These are phyloP conservation scores for Clonostachys rosea DNA, from an alignment of 2,329 filamentous ascomycete genomes.

Conservation along the genomic window DNA sequence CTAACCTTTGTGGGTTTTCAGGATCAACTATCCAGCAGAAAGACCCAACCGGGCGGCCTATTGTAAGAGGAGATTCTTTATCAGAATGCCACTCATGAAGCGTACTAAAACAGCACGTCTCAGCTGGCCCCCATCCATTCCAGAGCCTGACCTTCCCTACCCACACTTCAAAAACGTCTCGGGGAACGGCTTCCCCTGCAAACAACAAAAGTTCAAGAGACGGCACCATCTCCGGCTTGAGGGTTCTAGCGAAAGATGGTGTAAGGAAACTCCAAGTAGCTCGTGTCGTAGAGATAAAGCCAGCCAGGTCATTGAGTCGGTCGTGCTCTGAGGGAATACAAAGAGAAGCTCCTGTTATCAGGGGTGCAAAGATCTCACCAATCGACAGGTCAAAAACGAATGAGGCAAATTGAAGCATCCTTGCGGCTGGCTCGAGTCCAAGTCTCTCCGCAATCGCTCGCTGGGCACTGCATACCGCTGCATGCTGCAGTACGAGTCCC, in stretches of 20 bases:
- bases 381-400: conserved; percentile 3
- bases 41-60: conserved; percentile 5
- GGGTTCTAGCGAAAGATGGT: neutral
- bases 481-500: conserved; percentile 6
- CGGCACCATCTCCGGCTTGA: neutral
- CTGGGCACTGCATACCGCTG: conserved; percentile 5
- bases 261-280: neutral
- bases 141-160: conserved; percentile 1
- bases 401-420: conserved; percentile 4
- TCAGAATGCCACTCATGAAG: conserved; percentile 1
- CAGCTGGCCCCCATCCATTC: conserved; percentile 5
- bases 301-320: neutral
- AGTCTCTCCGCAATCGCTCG: conserved; percentile 9
- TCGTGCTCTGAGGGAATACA: neutral
- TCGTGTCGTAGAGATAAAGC: neutral
- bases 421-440: conserved; percentile 7
- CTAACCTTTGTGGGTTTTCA: conserved; percentile 1
- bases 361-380: conserved; percentile 1
- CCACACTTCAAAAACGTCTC: conserved; percentile 5
- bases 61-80: neutral
- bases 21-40: conserved; percentile 6
- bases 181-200: conserved; percentile 3
- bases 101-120: conserved; percentile 3
- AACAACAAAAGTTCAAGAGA: conserved; percentile 2
- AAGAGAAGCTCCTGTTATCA: neutral